Evolutionary conservation across 208 protist species (phyloP), one percentile per base, ranked within the genome.

Genomic region (Trypanosoma lewisi): DNA sequence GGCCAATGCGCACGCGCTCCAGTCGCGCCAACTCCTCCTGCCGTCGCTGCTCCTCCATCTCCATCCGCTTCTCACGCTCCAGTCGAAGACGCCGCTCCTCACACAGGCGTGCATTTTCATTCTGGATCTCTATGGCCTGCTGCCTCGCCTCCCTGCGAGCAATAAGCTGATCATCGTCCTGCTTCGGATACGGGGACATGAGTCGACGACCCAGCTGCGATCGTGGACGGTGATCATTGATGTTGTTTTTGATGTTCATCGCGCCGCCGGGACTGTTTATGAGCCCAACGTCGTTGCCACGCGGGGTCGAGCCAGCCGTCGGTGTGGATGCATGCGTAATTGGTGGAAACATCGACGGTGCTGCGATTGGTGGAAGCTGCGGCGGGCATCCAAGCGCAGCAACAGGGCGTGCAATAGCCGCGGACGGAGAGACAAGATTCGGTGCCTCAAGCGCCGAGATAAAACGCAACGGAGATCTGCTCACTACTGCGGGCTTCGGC

Each of bases 61-160:
- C 70, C 4, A 66, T 73, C 50, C 73, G 65, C 21, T 63, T 64
- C 59, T 81, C 83, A 9, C 73, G 70, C 44, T 80, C 41, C 51
- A 65, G 75, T 12, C 70, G 82, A 33, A 65, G 73, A 37, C 78
- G 56, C 59, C 83, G 81, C 51, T 87, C 76, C 49, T 78, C 70
- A 65, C 82, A 88, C 36, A 84, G 76, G 0, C 74, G 74, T 44
- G 71, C 85, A 52, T 91, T 93, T 55, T 90, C 89, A 19, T 73
- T 59, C 44, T 95, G 89, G n/a, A 90, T 45, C 61, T 89, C 77
- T 37, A 82, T 73, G 23, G 82, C 84, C 27, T 80, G 74, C 19
- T 78, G 65, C 12, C 79, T 68, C 2, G 73, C 77, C 48, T 51
- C 58, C 2, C 59, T 56, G 21, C 65, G 39, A 19, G 60, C 77